Base-by-base conservation (phyloP, 2,329 filamentous ascomycete genomes). In the Furcasterigmium sp. region DNA sequence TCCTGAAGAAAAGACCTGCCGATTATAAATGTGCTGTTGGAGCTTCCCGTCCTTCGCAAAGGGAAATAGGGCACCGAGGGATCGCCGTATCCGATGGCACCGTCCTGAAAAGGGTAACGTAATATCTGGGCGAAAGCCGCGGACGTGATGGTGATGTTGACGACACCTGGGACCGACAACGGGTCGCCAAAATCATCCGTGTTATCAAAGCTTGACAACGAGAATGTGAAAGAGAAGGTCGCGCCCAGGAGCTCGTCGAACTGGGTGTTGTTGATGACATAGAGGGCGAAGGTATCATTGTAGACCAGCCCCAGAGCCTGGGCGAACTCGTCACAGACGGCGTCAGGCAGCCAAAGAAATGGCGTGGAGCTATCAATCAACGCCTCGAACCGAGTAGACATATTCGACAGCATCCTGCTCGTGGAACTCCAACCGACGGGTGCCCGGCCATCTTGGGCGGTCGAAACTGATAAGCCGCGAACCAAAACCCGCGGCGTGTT, bases 1-100 rank as follows among this genome's bases (percentile, higher is more conserved):
- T 88, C 84, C 56, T 88, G 85, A 42, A 89, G 63, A 50, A 88
- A 87, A 0, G 78, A 75, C 26, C 83, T 73, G 8, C 85, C 85
- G 28, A 88, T 71, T 11, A 83, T 75, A 57, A 78, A 75, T 3
- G 44, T 44, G 32, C 44, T 41, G 49, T 79, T 71, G 13, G 67
- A 68, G 28, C 71, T 69, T 44, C 75, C 69, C 17, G 70, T 55
- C 10, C 76, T 67, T 52, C 78, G 73, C 41, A 89, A 67, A 4
- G 84, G 82, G 46, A 88, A 87, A 55, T 87, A 88, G 10, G 72
- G 75, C 9, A 74, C 57, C 28, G 64, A 64, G 8, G 67, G 61
- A 7, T 70, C 64, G 26, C 64, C 67, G 44, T 69, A 74, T 37
- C 60, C 51, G 48, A 75, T 72, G 17, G 57, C 53, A 29, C 62